These are phyloP conservation scores for Delphinella strobiligena DNA, from an alignment of 2,329 filamentous ascomycete species.

Conservation along the genomic window DNA sequence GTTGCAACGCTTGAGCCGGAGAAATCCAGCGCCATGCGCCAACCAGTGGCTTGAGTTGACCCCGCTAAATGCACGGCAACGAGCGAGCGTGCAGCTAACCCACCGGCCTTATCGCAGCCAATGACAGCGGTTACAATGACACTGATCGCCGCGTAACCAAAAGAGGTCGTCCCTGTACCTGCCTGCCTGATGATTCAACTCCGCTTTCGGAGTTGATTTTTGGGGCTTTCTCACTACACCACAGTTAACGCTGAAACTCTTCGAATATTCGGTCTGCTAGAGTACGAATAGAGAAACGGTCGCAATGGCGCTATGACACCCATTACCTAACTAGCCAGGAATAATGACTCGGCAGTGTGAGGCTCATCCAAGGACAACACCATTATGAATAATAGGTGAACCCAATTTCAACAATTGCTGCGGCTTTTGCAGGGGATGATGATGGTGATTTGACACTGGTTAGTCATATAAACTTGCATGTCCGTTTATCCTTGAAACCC, in stretches of 20 bases:
- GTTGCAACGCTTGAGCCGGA: not conserved
- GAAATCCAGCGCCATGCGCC: not conserved
- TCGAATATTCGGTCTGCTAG: not conserved
- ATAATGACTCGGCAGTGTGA: not conserved
- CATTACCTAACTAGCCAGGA: not conserved
- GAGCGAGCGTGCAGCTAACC: conserved; percentile 2
- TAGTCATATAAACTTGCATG: not conserved
- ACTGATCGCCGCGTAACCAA: conserved; percentile 7
- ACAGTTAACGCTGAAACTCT: not conserved
- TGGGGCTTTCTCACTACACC: not conserved
- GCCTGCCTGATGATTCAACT: too few species aligned
- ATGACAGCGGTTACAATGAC: conserved; percentile 6
- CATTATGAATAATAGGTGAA: not conserved
- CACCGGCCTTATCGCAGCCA: conserved; percentile 7
- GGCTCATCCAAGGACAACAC: not conserved
- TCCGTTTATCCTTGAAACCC: too few species aligned
- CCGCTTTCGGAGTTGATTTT: conserved; percentile 6
- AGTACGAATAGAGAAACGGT: not conserved
- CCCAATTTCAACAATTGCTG: too few species aligned
- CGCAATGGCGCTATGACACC: not conserved
- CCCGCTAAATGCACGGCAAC: not conserved
- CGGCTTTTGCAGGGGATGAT: too few species aligned
- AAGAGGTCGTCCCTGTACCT: not conserved
- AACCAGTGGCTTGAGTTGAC: not conserved
- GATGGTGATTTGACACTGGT: too few species aligned